A percentile compares a stretch with the other conserved stretches of the same genome.
phyloP scores from a whole-genome alignment of 495 filamentous ascomycete species.

The Penicillium steckii region DNA sequence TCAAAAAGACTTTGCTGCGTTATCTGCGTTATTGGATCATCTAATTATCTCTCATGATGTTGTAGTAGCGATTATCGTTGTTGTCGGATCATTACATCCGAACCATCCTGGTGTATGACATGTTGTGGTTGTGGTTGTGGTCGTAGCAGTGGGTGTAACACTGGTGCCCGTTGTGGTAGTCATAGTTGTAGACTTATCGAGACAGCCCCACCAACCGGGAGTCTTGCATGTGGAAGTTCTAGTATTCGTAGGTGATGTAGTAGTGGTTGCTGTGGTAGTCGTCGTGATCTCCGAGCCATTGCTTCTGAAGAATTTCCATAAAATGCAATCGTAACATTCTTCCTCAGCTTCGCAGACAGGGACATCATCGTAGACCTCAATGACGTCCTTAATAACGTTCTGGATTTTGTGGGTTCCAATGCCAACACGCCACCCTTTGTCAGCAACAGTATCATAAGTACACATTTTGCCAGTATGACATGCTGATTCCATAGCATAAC shows the following conservation, averaged over 20 bases:
- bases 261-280: constrained; percentile 49
- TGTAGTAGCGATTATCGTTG: not conserved
- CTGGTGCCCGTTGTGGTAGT: constrained; percentile 48
- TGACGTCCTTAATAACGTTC: constrained; percentile 79
- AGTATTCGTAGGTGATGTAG: constrained; percentile 56
- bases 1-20: not conserved
- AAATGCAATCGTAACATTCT: constrained; percentile 86
- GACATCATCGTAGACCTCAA: constrained; percentile 75
- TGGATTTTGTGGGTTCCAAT: constrained; percentile 84
- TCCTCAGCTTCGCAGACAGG: constrained; percentile 69
- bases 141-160: constrained; percentile 4
- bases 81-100: not conserved
- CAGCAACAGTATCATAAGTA: constrained; percentile 84
- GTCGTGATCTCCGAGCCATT: constrained; percentile 79
- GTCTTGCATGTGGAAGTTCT: constrained; percentile 85
- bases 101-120: not conserved
- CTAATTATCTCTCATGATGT: not conserved
- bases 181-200: constrained; percentile 52
- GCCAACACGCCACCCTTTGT: constrained; percentile 86
- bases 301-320: constrained; percentile 92
- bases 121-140: constrained; percentile 47
- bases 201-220: constrained; percentile 66
- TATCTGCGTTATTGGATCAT: not conserved
- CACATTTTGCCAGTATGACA: constrained; percentile 90
- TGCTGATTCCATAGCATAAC: constrained; percentile 88